Percentiles rank a stretch among this genome's conserved stretches.
Evolutionary conservation across 2,329 filamentous ascomycete genomes (phyloP).

Genomic region (Colletotrichum aenigma): DNA sequence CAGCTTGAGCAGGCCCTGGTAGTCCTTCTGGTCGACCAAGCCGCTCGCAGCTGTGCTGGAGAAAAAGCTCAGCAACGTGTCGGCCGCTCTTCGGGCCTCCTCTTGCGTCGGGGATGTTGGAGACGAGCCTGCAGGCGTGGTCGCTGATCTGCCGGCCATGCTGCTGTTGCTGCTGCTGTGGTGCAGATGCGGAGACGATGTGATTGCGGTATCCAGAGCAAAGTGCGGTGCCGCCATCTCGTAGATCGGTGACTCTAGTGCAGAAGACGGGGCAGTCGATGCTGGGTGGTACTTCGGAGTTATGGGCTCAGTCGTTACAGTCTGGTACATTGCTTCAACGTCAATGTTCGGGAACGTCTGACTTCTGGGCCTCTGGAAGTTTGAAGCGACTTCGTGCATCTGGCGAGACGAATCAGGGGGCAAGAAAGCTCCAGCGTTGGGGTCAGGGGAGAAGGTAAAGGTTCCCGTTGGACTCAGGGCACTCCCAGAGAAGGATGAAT

Average conservation of each 20-base stretch:
- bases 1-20: conserved; percentile 76
- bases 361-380: conserved; percentile 78
- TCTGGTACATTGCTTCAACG: conserved; percentile 60
- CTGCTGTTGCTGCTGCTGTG: conserved; percentile 57
- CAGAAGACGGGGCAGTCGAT: conserved; percentile 54
- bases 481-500: conserved; percentile 72
- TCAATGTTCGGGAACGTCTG: conserved; percentile 83
- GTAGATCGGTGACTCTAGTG: conserved; percentile 55
- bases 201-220: conserved; percentile 42
- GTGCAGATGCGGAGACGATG: conserved; percentile 49
- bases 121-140: conserved; percentile 55
- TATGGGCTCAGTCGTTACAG: conserved; percentile 44
- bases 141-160: conserved; percentile 37
- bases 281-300: conserved; percentile 55
- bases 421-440: conserved; percentile 69
- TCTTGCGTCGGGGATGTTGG: conserved; percentile 78
- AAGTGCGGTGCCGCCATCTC: conserved; percentile 48
- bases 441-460: conserved; percentile 77
- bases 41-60: conserved; percentile 69
- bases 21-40: conserved; percentile 79
- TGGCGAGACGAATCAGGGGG: conserved; percentile 41
- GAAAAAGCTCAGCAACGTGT: conserved; percentile 83
- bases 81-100: conserved; percentile 81
- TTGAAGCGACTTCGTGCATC: conserved; percentile 42
- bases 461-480: conserved; percentile 77